phyloP scores from a whole-genome alignment of 306 rosid genomes.

The Ammopiptanthus mongolicus region DNA sequence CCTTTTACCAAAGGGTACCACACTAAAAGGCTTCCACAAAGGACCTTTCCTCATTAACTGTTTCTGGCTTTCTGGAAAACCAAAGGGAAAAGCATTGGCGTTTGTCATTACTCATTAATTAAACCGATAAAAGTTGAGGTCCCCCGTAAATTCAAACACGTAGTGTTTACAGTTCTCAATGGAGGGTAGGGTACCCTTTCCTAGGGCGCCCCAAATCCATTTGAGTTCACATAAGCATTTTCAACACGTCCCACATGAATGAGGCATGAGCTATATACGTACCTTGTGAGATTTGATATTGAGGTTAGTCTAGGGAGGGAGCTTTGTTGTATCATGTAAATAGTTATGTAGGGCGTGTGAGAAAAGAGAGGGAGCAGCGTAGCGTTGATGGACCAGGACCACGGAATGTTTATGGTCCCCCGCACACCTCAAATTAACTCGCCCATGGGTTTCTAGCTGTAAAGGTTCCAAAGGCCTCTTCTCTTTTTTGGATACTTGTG shows the following conservation, averaged over 20 bases:
- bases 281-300: not conserved
- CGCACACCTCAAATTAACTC: not conserved
- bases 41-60: slow-evolving; percentile 11
- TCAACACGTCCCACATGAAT: not conserved
- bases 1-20: no score
- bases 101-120: not conserved
- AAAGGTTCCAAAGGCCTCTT: slow-evolving; percentile 16
- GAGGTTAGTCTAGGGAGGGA: not conserved
- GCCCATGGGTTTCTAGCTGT: slow-evolving; percentile 20
- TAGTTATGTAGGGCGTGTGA: not conserved
- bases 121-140: not conserved
- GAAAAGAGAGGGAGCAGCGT: no score
- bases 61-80: not conserved
- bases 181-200: not conserved
- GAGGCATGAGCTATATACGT: not conserved
- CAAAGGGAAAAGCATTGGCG: not conserved
- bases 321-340: not conserved
- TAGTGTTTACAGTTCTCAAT: not conserved
- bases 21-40: no score
- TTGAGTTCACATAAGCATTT: not conserved
- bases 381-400: slow-evolving; percentile 34
- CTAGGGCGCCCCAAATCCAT: not conserved
- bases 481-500: slow-evolving; percentile 16
- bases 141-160: not conserved
- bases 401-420: slow-evolving; percentile 16